Evolutionary conservation across 2,329 filamentous ascomycete species (phyloP).

Genomic region (Thielaviopsis cerberus): DNA sequence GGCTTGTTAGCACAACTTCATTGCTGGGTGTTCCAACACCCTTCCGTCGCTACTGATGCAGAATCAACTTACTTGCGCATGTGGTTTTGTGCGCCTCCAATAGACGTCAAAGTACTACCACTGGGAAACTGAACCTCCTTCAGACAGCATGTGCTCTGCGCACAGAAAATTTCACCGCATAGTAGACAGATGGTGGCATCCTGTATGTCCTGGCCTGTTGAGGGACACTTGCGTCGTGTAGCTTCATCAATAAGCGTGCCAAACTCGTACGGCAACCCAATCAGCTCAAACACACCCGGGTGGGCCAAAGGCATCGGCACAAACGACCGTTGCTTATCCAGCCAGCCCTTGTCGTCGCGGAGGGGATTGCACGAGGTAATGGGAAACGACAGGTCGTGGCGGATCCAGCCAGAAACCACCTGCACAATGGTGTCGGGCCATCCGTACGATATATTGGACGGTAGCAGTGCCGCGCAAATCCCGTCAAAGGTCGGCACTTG

Average conservation of each 20-base stretch:
- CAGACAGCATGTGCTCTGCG: constrained; percentile 80
- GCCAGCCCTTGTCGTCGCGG: background rate
- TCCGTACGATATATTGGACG: constrained; percentile 19
- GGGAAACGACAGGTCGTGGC: constrained; percentile 34
- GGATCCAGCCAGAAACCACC: constrained; percentile 53
- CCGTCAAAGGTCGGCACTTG: constrained; percentile 62
- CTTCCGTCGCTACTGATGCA: too few relatives aligned
- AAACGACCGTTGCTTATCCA: constrained; percentile 1
- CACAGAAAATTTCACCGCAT: constrained; percentile 93
- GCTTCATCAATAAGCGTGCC: constrained; percentile 85
- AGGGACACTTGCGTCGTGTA: constrained; percentile 66
- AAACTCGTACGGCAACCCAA: constrained; percentile 80
- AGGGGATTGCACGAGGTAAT: constrained; percentile 2
- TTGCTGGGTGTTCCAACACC: too few relatives aligned
- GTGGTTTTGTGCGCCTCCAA: constrained; percentile 82
- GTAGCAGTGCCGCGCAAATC: constrained; percentile 45
- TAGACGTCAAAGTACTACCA: constrained; percentile 26
- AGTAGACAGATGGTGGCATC: constrained; percentile 87
- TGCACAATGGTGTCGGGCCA: constrained; percentile 14
- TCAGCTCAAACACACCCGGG: constrained; percentile 81
- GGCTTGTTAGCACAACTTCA: constrained; percentile 5
- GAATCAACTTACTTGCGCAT: constrained; percentile 52
- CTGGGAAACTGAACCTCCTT: constrained; percentile 33
- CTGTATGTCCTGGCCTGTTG: constrained; percentile 73
- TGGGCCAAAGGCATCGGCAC: constrained; percentile 43